Base-by-base conservation (phyloP, 1,284 basidiomycete species). In the Amylostereum chailletii region DNA sequence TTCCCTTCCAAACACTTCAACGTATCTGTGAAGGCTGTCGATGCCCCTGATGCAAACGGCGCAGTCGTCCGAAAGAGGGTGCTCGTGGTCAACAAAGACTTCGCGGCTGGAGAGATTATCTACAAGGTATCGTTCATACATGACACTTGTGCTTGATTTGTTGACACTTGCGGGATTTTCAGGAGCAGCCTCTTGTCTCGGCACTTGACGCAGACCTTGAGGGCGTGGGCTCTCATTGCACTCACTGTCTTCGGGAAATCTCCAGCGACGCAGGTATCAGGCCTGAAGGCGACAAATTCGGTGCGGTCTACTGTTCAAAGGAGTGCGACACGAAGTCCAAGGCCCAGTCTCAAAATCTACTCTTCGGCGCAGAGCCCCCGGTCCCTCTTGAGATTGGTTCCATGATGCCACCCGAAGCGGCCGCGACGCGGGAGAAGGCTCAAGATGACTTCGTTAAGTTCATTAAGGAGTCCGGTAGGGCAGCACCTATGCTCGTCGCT, bases 1-100 rank as follows among this genome's bases (percentile, higher is more conserved):
- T 90, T 90, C 72, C 87, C 87, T 29, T 77, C 78, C 34, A 80
- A 80, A 62, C 70, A 68, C 38, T 81, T 75, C 71, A 83, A 86
- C 57, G 84, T 89, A 32, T 69, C 73, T 29, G 68, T 87, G 33
- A 70, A 79, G 53, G 64, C 70, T 44, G 65, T 70, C 34, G 64
- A 74, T 36, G 59, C 66, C 32, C 60, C 64, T 27, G 64, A 63
- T 31, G 65, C 61, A 42, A 64, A 64, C 32, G 65, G 67, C 19
- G 69, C 59, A 36, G 53, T 58, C 33, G 60, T 65, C 44, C 48
- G 49, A 3, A 74, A 76, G 55, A 80, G 80, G 58, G 68, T 79
- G n/a, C 65, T 89, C 27, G 70, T 86, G 27, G 76, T 77, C n/a
- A 74, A 68, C 49, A 81, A 82, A 61, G 82, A 88, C 58, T 74